Base-by-base conservation (phyloP, 2,329 filamentous ascomycete genomes). In the Fusarium concolor region DNA sequence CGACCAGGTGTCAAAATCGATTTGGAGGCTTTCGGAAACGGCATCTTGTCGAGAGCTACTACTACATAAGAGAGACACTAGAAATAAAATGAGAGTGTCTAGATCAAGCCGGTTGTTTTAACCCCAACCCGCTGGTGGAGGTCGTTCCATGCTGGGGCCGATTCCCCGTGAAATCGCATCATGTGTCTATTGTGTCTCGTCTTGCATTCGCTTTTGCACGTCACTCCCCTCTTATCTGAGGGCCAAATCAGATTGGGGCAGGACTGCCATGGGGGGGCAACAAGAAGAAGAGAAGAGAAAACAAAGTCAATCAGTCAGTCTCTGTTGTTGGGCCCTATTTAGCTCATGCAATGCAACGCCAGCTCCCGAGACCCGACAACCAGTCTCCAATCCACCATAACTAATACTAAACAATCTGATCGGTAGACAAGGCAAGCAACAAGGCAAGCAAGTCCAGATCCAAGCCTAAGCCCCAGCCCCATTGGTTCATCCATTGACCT, bases 301-400 rank as follows among this genome's bases (percentile, higher is more conserved):
- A 60, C 66, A 63, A 56, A 65, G 44, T 56, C 29, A 35, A n/a
- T 35, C 33, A 35, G 33, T 35, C 33, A n/a, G 15, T 35, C 39
- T 61, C 39, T 60, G 22, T 41, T 42, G 35, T 33, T 46, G 29
- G 47, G 33, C 43, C 49, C 35, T 35, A 54, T 51, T 64, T 57
- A 65, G 63, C 65, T 57, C 47, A 73, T 72, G 71, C 66, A 68
- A 70, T 73, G 68, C 63, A 70, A 64, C 60, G 45, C 52, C 52
- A 64, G 52, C 52, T 59, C 41, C 61, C 61, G 52, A 64, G 37
- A 54, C 39, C 65, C 62, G 62, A 61, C 62, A 62, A 39, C 64
- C 56, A 63, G 54, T 69, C 71, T 63, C 54, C 55, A 68, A 69
- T 65, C 67, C 70, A 69, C 65, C 67, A 69, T 67, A 65, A 55